phyloP scores from a whole-genome alignment of 176 grass and related monocot species.

The bread wheat (Triticum aestivum) region IWGSC_CS_RefSeq_v2.1 NC_057802.1:140912158-140912657 shows the following conservation, averaged over 20 bases:
- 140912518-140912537: not conserved
- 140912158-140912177: conserved; percentile 1
- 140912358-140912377: too few species aligned
- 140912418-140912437: too few species aligned
- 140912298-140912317: not conserved
- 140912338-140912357: not conserved
- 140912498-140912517: not conserved
- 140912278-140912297: not conserved
- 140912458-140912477: too few species aligned
- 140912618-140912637: not conserved
- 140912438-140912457: too few species aligned
- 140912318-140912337: not conserved
- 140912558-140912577: not conserved
- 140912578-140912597: not conserved
- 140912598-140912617: not conserved
- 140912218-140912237: too few species aligned
- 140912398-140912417: too few species aligned
- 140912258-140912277: too few species aligned
- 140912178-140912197: not conserved
- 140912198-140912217: not conserved
- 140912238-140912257: too few species aligned
- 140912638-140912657: not conserved
- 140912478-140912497: too few species aligned
- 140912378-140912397: too few species aligned
- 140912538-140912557: not conserved